Evolutionary conservation across 2,329 filamentous ascomycete genomes (phyloP), one percentile per base, ranked within the genome.

Genomic region (Tolypocladium capitatum): DNA sequence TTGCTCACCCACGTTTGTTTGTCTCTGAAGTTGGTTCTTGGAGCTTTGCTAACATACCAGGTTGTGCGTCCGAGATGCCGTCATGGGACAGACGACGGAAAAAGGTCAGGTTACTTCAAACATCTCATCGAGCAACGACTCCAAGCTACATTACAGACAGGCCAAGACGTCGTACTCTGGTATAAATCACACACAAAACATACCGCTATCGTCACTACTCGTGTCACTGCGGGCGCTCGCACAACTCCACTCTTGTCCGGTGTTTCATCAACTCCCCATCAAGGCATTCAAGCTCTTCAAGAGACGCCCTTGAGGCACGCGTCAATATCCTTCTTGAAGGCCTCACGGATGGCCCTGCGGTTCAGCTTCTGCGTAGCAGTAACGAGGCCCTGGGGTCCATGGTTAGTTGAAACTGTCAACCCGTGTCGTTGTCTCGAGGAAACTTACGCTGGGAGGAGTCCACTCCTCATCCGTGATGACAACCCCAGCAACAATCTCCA

Each of bases 391-490:
- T 80, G 48, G n/a, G 43, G 28, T 14, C 31, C 35, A 33, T 11
- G 6, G 48, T 66, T 56, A 61, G 53, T 46, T 49, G 28, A 42
- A 9, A 13, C 16, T 5, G 24, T 13, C 24, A 5, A 18, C 10
- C 8, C 8, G 9, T 11, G 38, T 30, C 16, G 5, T 3, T 13
- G 9, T 44, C 24, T 21, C 5, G 27, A 21, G 21, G 43, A 40
- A 49, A 76, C 85, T 81, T 71, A 91, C 86, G 61, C 82, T 92
- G 50, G 81, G 76, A 46, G 88, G 85, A 48, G 84, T 91, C 88
- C 88, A 94, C 65, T 94, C 88, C 61, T 91, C 87, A 54, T 91
- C 85, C 0, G 83, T 80, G 48, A 94, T 64, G 27, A 91, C 84
- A 20, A 91, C 81, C 45, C 83, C 86, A 30, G 80, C 75, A 36